phyloP scores from a whole-genome alignment of 331 rosid genomes.

The Saraca asoca region DNA sequence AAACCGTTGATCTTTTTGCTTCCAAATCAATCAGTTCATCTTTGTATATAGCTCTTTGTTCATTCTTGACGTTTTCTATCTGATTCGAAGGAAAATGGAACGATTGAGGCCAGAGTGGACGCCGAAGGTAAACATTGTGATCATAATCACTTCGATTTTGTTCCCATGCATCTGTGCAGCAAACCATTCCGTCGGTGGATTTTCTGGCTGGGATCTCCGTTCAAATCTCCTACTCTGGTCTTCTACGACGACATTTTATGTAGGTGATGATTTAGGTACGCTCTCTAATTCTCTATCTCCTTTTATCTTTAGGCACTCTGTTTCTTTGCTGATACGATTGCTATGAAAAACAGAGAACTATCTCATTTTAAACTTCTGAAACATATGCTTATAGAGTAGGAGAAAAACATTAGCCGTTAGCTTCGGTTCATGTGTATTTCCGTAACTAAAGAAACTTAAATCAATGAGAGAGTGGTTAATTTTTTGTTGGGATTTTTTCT shows the following conservation, averaged over 20 bases:
- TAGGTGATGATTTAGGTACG: constrained; percentile 71
- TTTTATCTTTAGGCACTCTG: not conserved
- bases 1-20: not conserved
- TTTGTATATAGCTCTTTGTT: not conserved
- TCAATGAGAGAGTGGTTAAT: not conserved
- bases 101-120: constrained; percentile 52
- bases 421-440: constrained; percentile 14
- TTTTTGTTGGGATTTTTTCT: not conserved
- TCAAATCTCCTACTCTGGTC: constrained; percentile 64
- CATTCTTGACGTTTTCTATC: not conserved
- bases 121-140: constrained; percentile 50
- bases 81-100: constrained; percentile 46
- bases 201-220: constrained; percentile 72
- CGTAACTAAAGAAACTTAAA: not conserved
- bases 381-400: not conserved
- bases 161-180: constrained; percentile 58
- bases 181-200: constrained; percentile 70
- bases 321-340: not conserved
- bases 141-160: constrained; percentile 50
- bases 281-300: constrained; percentile 1
- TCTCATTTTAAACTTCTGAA: constrained; percentile 17
- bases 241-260: constrained; percentile 44
- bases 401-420: constrained; percentile 8
- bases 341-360: not conserved
- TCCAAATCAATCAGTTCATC: not conserved